phyloP scores from a whole-genome alignment of 345 rosid species.

The Cardamine chenopodiifolia region DNA sequence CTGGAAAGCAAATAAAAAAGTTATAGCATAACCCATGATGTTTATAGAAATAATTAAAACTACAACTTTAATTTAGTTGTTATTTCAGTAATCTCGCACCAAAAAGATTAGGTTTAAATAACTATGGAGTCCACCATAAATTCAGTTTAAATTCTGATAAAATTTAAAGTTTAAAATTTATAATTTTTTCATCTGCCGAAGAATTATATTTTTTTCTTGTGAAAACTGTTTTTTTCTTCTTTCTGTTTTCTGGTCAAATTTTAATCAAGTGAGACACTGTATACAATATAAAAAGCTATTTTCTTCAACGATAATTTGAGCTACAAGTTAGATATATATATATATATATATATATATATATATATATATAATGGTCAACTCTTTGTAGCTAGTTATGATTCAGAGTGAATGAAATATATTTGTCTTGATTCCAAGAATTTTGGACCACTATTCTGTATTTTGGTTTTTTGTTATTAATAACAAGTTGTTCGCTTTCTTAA shows the following conservation, averaged over 20 bases:
- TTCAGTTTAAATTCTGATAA: background rate
- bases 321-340: conserved; percentile 9
- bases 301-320: conserved; percentile 10
- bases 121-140: background rate
- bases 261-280: background rate
- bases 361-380: conserved; percentile 10
- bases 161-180: background rate
- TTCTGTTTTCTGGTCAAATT: background rate
- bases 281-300: background rate
- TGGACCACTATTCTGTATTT: conserved; percentile 37
- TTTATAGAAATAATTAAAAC: background rate
- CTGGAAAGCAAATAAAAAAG: background rate
- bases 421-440: conserved; percentile 29
- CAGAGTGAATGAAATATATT: conserved; percentile 41
- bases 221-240: background rate
- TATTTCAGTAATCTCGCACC: background rate
- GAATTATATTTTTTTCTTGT: background rate
- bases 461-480: conserved; percentile 22
- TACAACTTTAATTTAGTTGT: background rate
- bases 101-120: background rate
- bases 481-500: conserved; percentile 29
- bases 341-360: too few species aligned
- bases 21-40: background rate
- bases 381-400: conserved; percentile 30
- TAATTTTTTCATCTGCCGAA: background rate